Base-by-base conservation (phyloP, 495 filamentous ascomycete species). In the Trichoderma asperelloides region DNA sequence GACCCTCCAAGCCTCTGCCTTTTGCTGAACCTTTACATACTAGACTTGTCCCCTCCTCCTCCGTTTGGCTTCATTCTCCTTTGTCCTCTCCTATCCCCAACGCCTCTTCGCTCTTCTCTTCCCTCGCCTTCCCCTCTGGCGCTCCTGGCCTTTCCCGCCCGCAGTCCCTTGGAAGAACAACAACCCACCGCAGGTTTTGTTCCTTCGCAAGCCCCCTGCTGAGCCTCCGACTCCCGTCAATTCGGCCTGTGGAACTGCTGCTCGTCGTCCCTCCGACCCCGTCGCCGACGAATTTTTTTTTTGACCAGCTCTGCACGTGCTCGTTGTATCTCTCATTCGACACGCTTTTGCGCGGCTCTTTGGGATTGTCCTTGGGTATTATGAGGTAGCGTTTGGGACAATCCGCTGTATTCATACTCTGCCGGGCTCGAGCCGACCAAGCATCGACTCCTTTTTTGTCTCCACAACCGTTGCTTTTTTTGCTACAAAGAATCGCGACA, bases 41-140 rank as follows among this genome's bases (percentile, higher is more conserved):
- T 60, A 60, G 55, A 60, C 55, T 60, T 27, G 55, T 60, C 55
- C 55, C 55, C 49, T 55, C 55, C 55, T 60, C 55, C 55, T 60
- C 55, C 55, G 55, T 8, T 30, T 30, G 55, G 55, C 55, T 60
- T 60, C 55, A 60, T 18, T 60, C 55, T 60, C 55, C 55, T 60
- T 60, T 60, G 55, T 60, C 55, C 55, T 21, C 47, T 45, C 41
- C 18, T n/a, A 55, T 23, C 49, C 49, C 21, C 18, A 37, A 16
- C 49, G 18, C 49, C 23, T 55, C 49, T 3, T 12, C 23, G 16
- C 23, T 25, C 55, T 28, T n/a, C 55, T 60, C 55, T 60, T 60
- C 55, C 55, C 27, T 60, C 55, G 55, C 55, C 55, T 60, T 60
- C 55, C 55, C 23, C 27, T 30, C 1, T 23, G 47, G 47, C 47